phyloP scores from a whole-genome alignment of 1,284 basidiomycete genomes.

The Cutaneotrichosporon cavernicola region DNA sequence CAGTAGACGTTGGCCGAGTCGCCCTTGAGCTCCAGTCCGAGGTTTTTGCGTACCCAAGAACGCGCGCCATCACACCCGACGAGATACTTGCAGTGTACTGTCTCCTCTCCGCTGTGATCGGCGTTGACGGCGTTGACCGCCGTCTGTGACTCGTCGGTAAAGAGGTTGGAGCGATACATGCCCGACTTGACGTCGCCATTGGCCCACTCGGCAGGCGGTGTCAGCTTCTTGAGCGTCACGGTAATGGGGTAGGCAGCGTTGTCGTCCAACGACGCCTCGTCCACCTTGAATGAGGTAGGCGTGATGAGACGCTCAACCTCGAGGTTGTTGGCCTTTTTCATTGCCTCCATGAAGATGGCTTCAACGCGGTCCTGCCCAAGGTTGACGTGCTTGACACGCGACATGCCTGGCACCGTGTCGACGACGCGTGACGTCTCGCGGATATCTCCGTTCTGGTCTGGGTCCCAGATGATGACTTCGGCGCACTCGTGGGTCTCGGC shows the following conservation, averaged over 20 bases:
- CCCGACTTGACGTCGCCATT: slow-evolving; percentile 31
- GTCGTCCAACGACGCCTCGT: slow-evolving; percentile 25
- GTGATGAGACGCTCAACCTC: slow-evolving; percentile 33
- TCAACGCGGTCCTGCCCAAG: slow-evolving; percentile 42
- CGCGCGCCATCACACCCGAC: slow-evolving; percentile 36
- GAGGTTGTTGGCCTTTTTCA: slow-evolving; percentile 33
- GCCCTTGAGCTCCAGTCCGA: slow-evolving; percentile 44
- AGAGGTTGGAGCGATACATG: slow-evolving; percentile 40
- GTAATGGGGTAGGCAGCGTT: slow-evolving; percentile 34
- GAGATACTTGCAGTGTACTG: slow-evolving; percentile 35
- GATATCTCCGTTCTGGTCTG: slow-evolving; percentile 28
- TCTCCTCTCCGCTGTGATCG: slow-evolving; percentile 40
- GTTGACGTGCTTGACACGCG: slow-evolving; percentile 35
- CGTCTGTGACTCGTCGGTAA: slow-evolving; percentile 29
- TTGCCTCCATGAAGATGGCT: slow-evolving; percentile 38
- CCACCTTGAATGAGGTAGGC: slow-evolving; percentile 27
- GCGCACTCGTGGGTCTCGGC: slow-evolving; percentile 35
- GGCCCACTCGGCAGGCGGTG: slow-evolving; percentile 21
- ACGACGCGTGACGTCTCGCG: slow-evolving; percentile 35
- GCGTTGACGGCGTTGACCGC: slow-evolving; percentile 49
- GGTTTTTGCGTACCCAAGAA: slow-evolving; percentile 30
- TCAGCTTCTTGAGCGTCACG: slow-evolving; percentile 32
- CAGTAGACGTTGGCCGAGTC: slow-evolving; percentile 49
- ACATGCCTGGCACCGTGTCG: slow-evolving; percentile 36
- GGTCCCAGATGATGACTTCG: slow-evolving; percentile 39